Base-by-base conservation (phyloP, 176 grass and related monocot species). In the Carex littledalei region DNA sequence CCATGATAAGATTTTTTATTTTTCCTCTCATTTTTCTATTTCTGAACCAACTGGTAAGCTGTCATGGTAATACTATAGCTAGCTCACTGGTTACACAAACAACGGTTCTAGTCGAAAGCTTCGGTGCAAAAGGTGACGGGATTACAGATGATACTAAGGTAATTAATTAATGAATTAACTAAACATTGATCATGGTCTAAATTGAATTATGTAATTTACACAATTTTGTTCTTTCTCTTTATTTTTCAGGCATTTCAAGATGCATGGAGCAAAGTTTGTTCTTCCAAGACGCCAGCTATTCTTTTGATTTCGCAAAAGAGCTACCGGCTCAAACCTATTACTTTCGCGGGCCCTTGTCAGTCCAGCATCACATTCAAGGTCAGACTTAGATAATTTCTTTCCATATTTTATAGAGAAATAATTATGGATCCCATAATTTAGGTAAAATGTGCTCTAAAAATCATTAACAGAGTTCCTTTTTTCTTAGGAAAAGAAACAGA, bases 41-140 rank as follows among this genome's bases (percentile, higher is more conserved):
- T 9, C 63, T 83, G 6, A 68, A 52, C 58, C 60, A 82, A 67
- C 22, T 80, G 60, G 78, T 79, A 29, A 15, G 72, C 24, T 69
- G 22, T 65, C 63, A 67, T 64, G 72, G 24, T 41, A 34, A 47
- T 69, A 17, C 45, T 4, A 43, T 71, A 83, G 83, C 11, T 14
- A 79, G 26, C 10, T 86, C 83, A 18, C 22, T 81, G 8, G 41
- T 67, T 45, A 85, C 83, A 22, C 85, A 34, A 69, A 75, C 64
- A 6, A 73, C 84, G 26, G 70, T 89, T 57, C 82, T 45, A 85
- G 89, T 94, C 20, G 79, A 37, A 22, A 81, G n/a, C 60, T 84
- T 87, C 39, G 87, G 92, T 20, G 85, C 87, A 76, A 82, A 82
- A 70, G 89, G 89, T 37, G 92, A 91, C 50, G 89, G 89, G 84